Evolutionary conservation across 164 flowering plant genomes (phyloP).

Genomic region (Pachysandra terminalis): DNA sequence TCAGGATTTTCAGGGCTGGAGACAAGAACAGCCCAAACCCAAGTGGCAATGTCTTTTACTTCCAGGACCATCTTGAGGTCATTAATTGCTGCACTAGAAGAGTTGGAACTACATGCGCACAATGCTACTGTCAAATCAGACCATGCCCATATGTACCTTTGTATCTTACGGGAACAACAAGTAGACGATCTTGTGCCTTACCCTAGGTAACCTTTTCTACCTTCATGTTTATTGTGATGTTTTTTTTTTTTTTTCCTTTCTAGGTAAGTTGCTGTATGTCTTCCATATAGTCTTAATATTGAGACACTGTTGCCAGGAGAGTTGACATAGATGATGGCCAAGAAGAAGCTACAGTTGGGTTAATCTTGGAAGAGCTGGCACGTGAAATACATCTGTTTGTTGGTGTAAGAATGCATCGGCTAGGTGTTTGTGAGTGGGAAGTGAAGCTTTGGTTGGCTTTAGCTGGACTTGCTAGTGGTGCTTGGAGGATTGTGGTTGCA

Average conservation of each 20-base stretch:
- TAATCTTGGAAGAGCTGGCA: conserved; percentile 64
- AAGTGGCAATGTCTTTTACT: conserved; percentile 60
- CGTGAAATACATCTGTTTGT: conserved; percentile 67
- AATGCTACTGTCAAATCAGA: conserved; percentile 69
- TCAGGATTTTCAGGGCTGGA: conserved; percentile 42
- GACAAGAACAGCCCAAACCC: conserved; percentile 24
- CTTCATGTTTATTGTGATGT: conserved; percentile 1
- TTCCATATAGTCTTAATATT: conserved; percentile 10
- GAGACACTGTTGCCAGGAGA: conserved; percentile 47
- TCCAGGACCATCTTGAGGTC: conserved; percentile 88
- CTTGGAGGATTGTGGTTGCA: conserved; percentile 87
- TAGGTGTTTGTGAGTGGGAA: conserved; percentile 97
- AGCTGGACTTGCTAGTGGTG: conserved; percentile 71
- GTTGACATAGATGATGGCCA: conserved; percentile 43
- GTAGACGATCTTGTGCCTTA: conserved; percentile 80
- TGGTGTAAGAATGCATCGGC: conserved; percentile 88
- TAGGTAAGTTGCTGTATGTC: not conserved
- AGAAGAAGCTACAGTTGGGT: conserved; percentile 62
- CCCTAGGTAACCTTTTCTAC: conserved; percentile 45
- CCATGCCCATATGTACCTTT: conserved; percentile 94
- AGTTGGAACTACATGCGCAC: conserved; percentile 86
- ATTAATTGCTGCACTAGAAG: conserved; percentile 85
- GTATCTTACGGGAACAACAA: conserved; percentile 78
- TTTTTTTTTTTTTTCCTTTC: not conserved
- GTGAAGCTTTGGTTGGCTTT: conserved; percentile 85